phyloP scores from a whole-genome alignment of 495 filamentous ascomycete species.

The Podospora appendiculata region DNA sequence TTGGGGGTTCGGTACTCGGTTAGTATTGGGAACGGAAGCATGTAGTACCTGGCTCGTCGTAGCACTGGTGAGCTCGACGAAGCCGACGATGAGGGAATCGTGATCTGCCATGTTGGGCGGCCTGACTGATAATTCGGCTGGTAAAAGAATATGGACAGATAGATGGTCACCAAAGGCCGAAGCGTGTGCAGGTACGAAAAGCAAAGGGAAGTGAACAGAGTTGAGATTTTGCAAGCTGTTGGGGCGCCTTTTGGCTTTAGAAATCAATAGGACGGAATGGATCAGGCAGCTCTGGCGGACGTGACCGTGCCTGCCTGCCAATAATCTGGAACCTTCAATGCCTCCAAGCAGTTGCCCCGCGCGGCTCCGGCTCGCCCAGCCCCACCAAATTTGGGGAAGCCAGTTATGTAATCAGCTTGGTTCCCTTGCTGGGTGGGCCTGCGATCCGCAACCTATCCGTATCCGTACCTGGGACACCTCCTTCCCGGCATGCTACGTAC shows the following conservation, averaged over 20 bases:
- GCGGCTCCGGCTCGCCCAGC: conserved; percentile 1
- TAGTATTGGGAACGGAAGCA: background rate
- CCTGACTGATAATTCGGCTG: too few relatives aligned
- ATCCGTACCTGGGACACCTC: too few relatives aligned
- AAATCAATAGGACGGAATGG: background rate
- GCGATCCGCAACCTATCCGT: too few relatives aligned
- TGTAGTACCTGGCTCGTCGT: conserved; percentile 53
- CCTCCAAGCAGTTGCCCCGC: conserved; percentile 1
- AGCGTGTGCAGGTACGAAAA: too few relatives aligned
- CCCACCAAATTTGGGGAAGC: background rate
- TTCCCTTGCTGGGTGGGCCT: too few relatives aligned
- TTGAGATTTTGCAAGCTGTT: too few relatives aligned
- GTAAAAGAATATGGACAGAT: too few relatives aligned
- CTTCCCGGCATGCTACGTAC: too few relatives aligned
- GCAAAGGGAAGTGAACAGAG: background rate
- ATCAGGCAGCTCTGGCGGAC: conserved; percentile 17
- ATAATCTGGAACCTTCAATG: too few relatives aligned
- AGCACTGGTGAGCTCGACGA: conserved; percentile 64
- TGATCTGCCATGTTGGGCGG: conserved; percentile 43
- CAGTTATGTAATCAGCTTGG: conserved; percentile 6
- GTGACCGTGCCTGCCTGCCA: background rate
- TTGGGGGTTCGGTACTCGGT: background rate
- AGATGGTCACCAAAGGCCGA: too few relatives aligned
- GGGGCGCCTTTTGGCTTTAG: background rate
- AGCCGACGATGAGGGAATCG: conserved; percentile 63